These are phyloP conservation scores for Metahyphopichia silvanorum DNA, from an alignment of 805 yeast genomes.

Conservation along the genomic window DNA sequence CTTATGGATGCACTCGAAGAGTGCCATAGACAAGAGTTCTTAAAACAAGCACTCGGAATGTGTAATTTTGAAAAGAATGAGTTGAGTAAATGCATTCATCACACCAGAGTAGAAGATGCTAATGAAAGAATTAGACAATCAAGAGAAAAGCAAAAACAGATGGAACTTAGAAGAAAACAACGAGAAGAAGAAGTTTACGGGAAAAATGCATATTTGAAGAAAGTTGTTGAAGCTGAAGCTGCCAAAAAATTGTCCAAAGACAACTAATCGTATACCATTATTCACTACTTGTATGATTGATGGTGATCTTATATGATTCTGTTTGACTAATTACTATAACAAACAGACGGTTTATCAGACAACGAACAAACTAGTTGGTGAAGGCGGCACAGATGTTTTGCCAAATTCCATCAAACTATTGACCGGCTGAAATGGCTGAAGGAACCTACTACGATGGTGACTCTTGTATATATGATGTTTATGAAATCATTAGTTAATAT, in stretches of 20 bases:
- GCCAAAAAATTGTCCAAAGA: not conserved
- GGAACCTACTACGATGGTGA: not conserved
- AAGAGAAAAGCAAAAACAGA: constrained; percentile 51
- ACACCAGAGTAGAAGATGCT: constrained; percentile 63
- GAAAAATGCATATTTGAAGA: constrained; percentile 65
- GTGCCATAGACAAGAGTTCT: constrained; percentile 72
- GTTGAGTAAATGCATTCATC: constrained; percentile 73
- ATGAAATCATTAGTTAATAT: too few relatives aligned
- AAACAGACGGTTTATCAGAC: too few relatives aligned
- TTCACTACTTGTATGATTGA: too few relatives aligned
- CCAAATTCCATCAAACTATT: too few relatives aligned
- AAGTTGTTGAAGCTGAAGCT: constrained; percentile 49
- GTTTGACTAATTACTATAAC: too few relatives aligned
- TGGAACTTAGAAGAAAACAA: constrained; percentile 56
- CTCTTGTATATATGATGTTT: not conserved
- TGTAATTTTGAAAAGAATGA: constrained; percentile 86
- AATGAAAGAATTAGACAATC: constrained; percentile 53
- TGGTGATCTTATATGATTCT: too few relatives aligned
- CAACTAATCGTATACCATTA: too few relatives aligned
- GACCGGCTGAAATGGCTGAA: too few relatives aligned
- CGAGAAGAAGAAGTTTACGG: constrained; percentile 79
- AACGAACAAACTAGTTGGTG: too few relatives aligned
- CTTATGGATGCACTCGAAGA: constrained; percentile 85
- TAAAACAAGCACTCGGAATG: constrained; percentile 71
- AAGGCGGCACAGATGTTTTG: too few relatives aligned